A percentile compares a stretch with the other conserved stretches of the same genome.
These are phyloP conservation scores for Polytrichum formosum DNA, from an alignment of 225 moss, liverwort and hornwort genomes.

Conservation along the genomic window DNA sequence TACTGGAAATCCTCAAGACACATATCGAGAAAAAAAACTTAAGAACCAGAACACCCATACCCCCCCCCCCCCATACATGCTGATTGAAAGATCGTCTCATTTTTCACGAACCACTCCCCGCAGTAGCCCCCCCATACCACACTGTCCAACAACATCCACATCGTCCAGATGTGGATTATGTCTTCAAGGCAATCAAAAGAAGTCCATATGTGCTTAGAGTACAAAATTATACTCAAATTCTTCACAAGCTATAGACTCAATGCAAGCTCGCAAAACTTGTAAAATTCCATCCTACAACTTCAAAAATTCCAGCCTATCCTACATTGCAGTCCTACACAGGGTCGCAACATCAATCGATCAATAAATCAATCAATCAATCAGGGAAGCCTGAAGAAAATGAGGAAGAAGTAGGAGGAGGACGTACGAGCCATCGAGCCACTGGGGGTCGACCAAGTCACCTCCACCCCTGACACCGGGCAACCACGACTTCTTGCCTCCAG, in stretches of 20 bases:
- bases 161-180: no score
- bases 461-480: conserved; percentile 66
- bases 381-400: not conserved
- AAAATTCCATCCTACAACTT: not conserved
- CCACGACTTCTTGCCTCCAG: conserved; percentile 85
- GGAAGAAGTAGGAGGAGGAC: conserved; percentile 8
- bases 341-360: not conserved
- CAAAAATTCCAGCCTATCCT: not conserved
- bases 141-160: no score
- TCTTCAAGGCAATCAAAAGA: not conserved
- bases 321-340: not conserved
- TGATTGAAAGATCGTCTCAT: no score
- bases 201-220: not conserved
- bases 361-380: not conserved
- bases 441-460: conserved; percentile 76
- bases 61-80: no score
- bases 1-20: no score
- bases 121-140: no score
- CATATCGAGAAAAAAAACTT: no score
- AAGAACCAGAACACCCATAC: no score
- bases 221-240: not conserved
- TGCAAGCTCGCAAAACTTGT: not conserved
- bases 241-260: not conserved
- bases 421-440: conserved; percentile 96
- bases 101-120: no score